Evolutionary conservation across 192 early-diverging fungal species (phyloP).

Genomic region (Backusella mclennaniae): DNA sequence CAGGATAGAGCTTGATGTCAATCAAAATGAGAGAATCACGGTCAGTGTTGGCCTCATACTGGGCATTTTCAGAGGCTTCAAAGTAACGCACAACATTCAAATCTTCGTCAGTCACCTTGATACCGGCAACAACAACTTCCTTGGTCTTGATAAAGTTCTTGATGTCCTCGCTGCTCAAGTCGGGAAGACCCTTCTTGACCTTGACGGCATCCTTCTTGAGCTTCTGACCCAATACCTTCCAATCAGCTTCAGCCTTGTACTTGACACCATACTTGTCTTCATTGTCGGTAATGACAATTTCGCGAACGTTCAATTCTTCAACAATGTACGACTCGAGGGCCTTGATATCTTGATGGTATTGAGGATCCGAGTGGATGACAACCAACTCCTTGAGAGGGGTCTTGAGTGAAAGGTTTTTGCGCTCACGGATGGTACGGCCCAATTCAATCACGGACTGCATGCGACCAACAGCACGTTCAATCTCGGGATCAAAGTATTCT

Average conservation of each 20-base stretch:
- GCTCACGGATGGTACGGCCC: slow-evolving; percentile 88
- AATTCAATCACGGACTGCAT: slow-evolving; percentile 98
- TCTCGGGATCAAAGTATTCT: slow-evolving; percentile 94
- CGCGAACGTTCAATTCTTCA: slow-evolving; percentile 92
- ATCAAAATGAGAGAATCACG: slow-evolving; percentile 86
- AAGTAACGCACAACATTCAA: slow-evolving; percentile 86
- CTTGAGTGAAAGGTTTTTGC: slow-evolving; percentile 90
- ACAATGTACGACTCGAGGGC: slow-evolving; percentile 84
- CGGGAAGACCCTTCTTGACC: slow-evolving; percentile 82
- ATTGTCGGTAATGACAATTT: slow-evolving; percentile 83
- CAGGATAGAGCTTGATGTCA: slow-evolving; percentile 77
- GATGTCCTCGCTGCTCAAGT: slow-evolving; percentile 72
- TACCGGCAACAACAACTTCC: slow-evolving; percentile 75
- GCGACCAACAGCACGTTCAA: slow-evolving; percentile 91
- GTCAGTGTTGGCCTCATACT: slow-evolving; percentile 76
- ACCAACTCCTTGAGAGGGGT: slow-evolving; percentile 91
- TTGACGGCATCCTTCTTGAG: slow-evolving; percentile 86
- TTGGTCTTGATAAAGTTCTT: slow-evolving; percentile 73
- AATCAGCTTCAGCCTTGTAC: slow-evolving; percentile 90
- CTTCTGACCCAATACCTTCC: slow-evolving; percentile 84
- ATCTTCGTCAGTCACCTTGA: slow-evolving; percentile 78
- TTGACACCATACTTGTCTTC: slow-evolving; percentile 92
- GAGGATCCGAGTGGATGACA: slow-evolving; percentile 81
- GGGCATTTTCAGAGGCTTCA: slow-evolving; percentile 59
- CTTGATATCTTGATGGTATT: slow-evolving; percentile 87